A percentile compares a stretch with the other conserved stretches of the same genome.
Evolutionary conservation across 352 stramenopile species (phyloP).

Genomic region (Globisporangium paddicum): DNA sequence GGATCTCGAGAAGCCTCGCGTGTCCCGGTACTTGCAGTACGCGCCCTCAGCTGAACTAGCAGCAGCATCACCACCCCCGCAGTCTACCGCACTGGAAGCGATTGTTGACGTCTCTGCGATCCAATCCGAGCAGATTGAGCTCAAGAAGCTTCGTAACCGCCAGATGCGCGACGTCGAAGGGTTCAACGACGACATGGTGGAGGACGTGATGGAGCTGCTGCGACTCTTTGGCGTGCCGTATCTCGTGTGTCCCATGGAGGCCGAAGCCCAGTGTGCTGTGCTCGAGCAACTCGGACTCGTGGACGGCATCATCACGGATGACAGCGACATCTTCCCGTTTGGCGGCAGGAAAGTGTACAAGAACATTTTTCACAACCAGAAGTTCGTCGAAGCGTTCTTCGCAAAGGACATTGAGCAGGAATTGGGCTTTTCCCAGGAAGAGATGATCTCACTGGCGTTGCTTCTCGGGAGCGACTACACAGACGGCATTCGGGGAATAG

Average conservation of each 20-base stretch:
- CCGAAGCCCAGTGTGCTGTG: slow-evolving; percentile 97
- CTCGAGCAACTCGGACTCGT: slow-evolving; percentile 96
- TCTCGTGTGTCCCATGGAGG: slow-evolving; percentile 98
- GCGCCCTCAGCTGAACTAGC: slow-evolving; percentile 10
- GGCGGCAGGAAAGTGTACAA: slow-evolving; percentile 95
- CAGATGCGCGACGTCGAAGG: slow-evolving; percentile 90
- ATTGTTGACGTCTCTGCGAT: slow-evolving; percentile 31
- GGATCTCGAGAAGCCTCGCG: slow-evolving; percentile 16
- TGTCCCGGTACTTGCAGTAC: slow-evolving; percentile 51
- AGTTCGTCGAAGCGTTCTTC: slow-evolving; percentile 98
- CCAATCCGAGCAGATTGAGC: slow-evolving; percentile 52
- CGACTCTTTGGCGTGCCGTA: slow-evolving; percentile 98
- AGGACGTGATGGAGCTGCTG: slow-evolving; percentile 96
- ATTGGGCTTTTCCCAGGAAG: slow-evolving; percentile 89
- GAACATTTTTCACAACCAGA: slow-evolving; percentile 99
- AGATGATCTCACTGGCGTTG: slow-evolving; percentile 90
- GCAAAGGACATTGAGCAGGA: slow-evolving; percentile 91
- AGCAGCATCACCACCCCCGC: slow-evolving; percentile 1
- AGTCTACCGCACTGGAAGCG: slow-evolving; percentile 9
- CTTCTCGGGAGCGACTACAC: slow-evolving; percentile 97
- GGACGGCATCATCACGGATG: slow-evolving; percentile 98
- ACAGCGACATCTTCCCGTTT: slow-evolving; percentile 95
- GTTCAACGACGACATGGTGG: slow-evolving; percentile 97
- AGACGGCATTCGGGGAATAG: slow-evolving; percentile 72
- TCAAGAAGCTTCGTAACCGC: slow-evolving; percentile 75